These are phyloP conservation scores for Thermothielavioides terrestris DNA, from an alignment of 495 filamentous ascomycete species.

Conservation along the genomic window DNA sequence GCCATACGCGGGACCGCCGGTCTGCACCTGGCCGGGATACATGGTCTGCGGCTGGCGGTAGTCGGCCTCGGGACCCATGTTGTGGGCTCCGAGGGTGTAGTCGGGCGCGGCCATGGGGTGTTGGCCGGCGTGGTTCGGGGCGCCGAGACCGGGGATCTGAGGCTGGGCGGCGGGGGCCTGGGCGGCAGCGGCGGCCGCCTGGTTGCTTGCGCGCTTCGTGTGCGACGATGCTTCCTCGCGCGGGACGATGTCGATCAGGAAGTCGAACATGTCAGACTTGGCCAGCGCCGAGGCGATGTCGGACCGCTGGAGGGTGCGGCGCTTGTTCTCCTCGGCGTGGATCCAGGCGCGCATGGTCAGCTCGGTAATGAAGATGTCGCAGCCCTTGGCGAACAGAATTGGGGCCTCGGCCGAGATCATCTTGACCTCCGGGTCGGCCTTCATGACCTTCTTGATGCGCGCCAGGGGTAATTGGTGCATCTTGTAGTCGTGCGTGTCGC, in stretches of 20 bases:
- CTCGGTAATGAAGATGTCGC: conserved; percentile 99
- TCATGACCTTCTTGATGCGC: conserved; percentile 99
- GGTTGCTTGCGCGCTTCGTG: conserved; percentile 55
- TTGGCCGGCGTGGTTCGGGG: conserved; percentile 47
- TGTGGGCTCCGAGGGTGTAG: conserved; percentile 36
- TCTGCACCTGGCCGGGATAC: conserved; percentile 69
- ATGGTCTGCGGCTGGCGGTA: conserved; percentile 68
- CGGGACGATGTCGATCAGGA: conserved; percentile 96
- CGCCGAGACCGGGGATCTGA: conserved; percentile 53
- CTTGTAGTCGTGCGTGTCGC: conserved; percentile 95
- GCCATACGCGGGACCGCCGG: conserved; percentile 61
- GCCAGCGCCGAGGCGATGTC: conserved; percentile 93
- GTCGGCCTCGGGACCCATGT: conserved; percentile 58
- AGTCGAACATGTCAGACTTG: conserved; percentile 99
- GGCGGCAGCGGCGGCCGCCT: conserved; percentile 31
- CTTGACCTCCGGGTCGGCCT: conserved; percentile 97
- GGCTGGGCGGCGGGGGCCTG: conserved; percentile 43
- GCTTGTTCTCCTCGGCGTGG: conserved; percentile 97
- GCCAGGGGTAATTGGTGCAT: conserved; percentile 91
- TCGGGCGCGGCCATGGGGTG: conserved; percentile 53
- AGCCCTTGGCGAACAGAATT: conserved; percentile 96
- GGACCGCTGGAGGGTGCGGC: conserved; percentile 86
- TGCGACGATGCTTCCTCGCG: conserved; percentile 85
- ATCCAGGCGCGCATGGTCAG: conserved; percentile 99
- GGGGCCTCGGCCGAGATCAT: conserved; percentile 99